A percentile compares a stretch with the other conserved stretches of the same genome.
Evolutionary conservation across 1,284 basidiomycete species (phyloP).

Genomic region (Leucoagaricus sp.): DNA sequence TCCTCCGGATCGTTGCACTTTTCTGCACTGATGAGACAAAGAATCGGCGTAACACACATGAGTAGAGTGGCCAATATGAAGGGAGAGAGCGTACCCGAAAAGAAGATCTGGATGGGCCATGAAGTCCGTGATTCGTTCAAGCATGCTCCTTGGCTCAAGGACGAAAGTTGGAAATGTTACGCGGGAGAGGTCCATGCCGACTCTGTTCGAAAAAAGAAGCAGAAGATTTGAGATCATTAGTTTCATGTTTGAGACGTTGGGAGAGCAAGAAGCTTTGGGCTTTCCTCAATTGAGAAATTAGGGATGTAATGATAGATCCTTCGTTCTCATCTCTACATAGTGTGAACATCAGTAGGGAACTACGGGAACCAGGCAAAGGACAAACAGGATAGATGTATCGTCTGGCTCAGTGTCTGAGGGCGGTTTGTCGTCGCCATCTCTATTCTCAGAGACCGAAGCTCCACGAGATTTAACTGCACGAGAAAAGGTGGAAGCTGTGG

Average conservation of each 20-base stretch:
- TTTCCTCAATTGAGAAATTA: constrained; percentile 86
- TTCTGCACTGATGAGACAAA: constrained; percentile 58
- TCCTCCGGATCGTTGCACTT: constrained; percentile 81
- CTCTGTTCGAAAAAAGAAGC: constrained; percentile 43
- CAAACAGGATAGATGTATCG: constrained; percentile 80
- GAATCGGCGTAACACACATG: constrained; percentile 8
- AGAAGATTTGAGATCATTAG: background rate
- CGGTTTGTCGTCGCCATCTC: constrained; percentile 51
- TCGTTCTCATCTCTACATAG: constrained; percentile 73
- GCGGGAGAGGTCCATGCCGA: constrained; percentile 95
- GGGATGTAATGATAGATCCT: constrained; percentile 75
- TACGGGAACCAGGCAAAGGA: constrained; percentile 16
- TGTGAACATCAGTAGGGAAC: constrained; percentile 26
- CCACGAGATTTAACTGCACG: constrained; percentile 52
- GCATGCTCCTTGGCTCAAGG: constrained; percentile 90
- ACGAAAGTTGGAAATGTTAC: constrained; percentile 96
- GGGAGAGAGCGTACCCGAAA: constrained; percentile 72
- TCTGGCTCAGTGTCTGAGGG: constrained; percentile 81
- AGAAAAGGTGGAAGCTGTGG: constrained; percentile 63
- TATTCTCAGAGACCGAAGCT: constrained; percentile 41
- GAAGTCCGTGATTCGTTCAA: constrained; percentile 98
- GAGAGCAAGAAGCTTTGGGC: constrained; percentile 10
- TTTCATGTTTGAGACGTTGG: constrained; percentile 5
- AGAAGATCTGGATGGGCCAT: constrained; percentile 98
- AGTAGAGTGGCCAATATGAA: constrained; percentile 8